Evolutionary conservation across 257 asterid species (phyloP), one percentile per base, ranked within the genome.

Genomic region (Solanum pimpinellifolium): DNA sequence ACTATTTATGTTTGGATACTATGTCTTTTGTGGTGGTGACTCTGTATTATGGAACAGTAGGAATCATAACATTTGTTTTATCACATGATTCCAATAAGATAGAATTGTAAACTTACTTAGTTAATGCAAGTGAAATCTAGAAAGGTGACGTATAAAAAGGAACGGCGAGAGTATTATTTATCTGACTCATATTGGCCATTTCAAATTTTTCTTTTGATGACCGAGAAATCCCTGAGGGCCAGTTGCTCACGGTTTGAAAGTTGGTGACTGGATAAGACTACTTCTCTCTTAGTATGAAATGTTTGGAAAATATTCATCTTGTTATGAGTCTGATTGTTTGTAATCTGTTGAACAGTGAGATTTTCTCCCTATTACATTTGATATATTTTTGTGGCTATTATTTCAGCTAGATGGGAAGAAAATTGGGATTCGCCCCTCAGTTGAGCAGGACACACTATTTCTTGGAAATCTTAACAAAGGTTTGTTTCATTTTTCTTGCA

Each of bases 391-490:
- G 85, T 49, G 65, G 83, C 47, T 47, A 31, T 44, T 72, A 25
- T 88, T 91, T 89, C 98, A 96, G 99, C 82, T 96, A 68, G 94
- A 95, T 47, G 99, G 99, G 39, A 95, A 92, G 95, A 92, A 92
- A 91, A 93, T 96, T 85, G 98, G 98, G 83, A 94, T 96, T 89
- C 96, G 92, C 80, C 98, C 96, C 86, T 95, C 99, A 86, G 88
- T 87, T 37, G 96, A 93, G 94, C 98, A 93, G 87, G 91, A 91
- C 81, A 93, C 96, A 35, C 90, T 96, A 62, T 95, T 93, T 92
- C 77, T 96, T 46, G 99, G 98, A 81, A 95, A 95, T 91, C 94
- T 96, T 77, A 91, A 94, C 92, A 96, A 95, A 96, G 99, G 99
- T 96, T 91, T 83, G 93, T 86, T 85, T 72, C 87, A 60, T 80